Evolutionary conservation across 345 rosid genomes (phyloP).

Genomic region (Arabis alpina): DNA sequence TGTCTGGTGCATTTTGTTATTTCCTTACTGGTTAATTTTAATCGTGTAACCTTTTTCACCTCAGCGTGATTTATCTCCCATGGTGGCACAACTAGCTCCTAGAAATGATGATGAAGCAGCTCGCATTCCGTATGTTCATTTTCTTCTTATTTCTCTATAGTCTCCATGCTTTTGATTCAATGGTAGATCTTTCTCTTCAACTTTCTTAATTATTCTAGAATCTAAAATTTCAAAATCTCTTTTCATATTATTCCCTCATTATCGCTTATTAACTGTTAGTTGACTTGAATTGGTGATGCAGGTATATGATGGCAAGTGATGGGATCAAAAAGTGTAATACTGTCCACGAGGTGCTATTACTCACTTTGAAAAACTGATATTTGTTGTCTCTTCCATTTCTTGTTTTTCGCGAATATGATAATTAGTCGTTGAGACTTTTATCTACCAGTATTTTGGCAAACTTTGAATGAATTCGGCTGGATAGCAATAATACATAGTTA

Average conservation of each 20-base stretch:
- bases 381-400: background rate
- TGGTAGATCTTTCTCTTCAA: background rate
- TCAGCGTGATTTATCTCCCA: conserved; percentile 87
- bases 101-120: conserved; percentile 54
- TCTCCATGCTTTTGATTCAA: conserved; percentile 5
- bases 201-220: background rate
- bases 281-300: conserved; percentile 43
- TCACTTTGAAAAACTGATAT: background rate
- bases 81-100: conserved; percentile 80
- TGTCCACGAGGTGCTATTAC: conserved; percentile 60
- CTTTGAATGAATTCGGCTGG: background rate
- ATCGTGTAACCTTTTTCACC: background rate
- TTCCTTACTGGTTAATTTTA: background rate
- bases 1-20: conserved; percentile 23
- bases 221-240: background rate
- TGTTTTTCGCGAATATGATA: background rate
- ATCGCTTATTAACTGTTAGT: background rate
- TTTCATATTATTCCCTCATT: background rate
- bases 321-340: conserved; percentile 64
- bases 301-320: conserved; percentile 93
- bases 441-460: background rate
- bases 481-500: background rate
- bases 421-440: background rate
- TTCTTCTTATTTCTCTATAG: background rate
- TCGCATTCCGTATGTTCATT: conserved; percentile 77